Evolutionary conservation across 83 land plant genomes (phyloP), one percentile per base, ranked within the genome.

Genomic region (Thuja plicata): DNA sequence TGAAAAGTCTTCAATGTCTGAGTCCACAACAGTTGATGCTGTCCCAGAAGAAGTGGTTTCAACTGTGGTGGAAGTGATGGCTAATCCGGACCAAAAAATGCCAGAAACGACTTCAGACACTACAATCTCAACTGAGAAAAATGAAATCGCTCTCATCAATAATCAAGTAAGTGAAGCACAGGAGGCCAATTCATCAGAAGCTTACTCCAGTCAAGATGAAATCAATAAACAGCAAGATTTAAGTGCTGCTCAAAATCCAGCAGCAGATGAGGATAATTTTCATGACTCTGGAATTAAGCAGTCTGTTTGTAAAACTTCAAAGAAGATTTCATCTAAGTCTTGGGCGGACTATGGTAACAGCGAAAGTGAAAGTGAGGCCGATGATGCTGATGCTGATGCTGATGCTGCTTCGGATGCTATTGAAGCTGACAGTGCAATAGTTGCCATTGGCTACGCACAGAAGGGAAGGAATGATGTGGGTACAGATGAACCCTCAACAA

Each of bases 351-450:
- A 30, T 84, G 86, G 13, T 48, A 84, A 57, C 57, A 84, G 86
- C 17, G 86, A 84, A 32, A 84, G 86, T 84, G 86, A 84, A 83
- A n/a, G 8, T 83, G 85, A 83, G 86, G 55, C 30, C 50, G 86
- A 84, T 48, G 86, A 84, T 48, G 30, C 8, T 66, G 8, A 9
- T 66, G 2, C n/a, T 66, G 86, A 19, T 76, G 86, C 86, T 48
- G 57, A 54, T 54, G 86, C 52, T n/a, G 85, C 86, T 84, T 84
- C 50, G 54, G 86, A 84, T 48, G 55, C 86, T n/a, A 57, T 84
- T 84, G 34, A 84, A 84, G 86, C 57, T 48, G 86, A 84, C 86
- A 84, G 86, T 84, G 86, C 86, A 48, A 54, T 84, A 13, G 86
- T 84, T 30, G 86, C 86, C 86, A 84, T 84, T 30, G 15, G 50